Evolutionary conservation across 352 stramenopile genomes (phyloP).

Genomic region (Peronosclerospora sorghi): DNA sequence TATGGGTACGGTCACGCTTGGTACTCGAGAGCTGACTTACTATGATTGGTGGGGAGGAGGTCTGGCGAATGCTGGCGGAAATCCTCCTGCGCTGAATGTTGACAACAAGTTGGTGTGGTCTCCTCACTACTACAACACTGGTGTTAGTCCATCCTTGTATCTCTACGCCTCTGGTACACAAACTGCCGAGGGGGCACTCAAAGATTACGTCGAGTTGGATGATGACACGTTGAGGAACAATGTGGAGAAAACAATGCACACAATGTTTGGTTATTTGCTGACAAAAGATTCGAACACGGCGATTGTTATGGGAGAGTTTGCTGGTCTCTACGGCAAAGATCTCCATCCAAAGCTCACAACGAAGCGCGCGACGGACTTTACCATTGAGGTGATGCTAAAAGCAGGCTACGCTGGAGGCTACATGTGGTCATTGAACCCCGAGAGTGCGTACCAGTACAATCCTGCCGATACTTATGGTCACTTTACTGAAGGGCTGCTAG

Average conservation of each 20-base stretch:
- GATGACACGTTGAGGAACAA: conserved; percentile 41
- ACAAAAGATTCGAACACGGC: conserved; percentile 26
- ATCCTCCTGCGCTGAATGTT: conserved; percentile 30
- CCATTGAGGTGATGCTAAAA: conserved; percentile 49
- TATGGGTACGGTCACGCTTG: conserved; percentile 30
- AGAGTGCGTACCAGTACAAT: conserved; percentile 70
- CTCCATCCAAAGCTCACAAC: conserved; percentile 38
- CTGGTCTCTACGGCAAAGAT: conserved; percentile 53
- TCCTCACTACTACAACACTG: conserved; percentile 74
- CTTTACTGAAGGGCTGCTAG: conserved; percentile 55
- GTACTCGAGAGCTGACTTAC: conserved; percentile 27
- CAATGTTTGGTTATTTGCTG: conserved; percentile 62
- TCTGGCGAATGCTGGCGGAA: conserved; percentile 27
- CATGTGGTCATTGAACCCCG: conserved; percentile 73
- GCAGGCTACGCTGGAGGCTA: conserved; percentile 48
- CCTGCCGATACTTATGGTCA: conserved; percentile 43
- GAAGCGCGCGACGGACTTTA: conserved; percentile 54
- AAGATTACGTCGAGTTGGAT: conserved; percentile 40
- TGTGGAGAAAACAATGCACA: conserved; percentile 48
- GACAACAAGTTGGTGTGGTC: conserved; percentile 57
- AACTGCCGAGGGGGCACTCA: conserved; percentile 13
- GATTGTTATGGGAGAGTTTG: conserved; percentile 60
- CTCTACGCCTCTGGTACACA: conserved; percentile 39
- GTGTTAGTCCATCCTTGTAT: conserved; percentile 49
- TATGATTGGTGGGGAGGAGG: conserved; percentile 67